Evolutionary conservation across 768 basidiomycete genomes (phyloP), one percentile per base, ranked within the genome.

Genomic region (Serpula lacrymans): DNA sequence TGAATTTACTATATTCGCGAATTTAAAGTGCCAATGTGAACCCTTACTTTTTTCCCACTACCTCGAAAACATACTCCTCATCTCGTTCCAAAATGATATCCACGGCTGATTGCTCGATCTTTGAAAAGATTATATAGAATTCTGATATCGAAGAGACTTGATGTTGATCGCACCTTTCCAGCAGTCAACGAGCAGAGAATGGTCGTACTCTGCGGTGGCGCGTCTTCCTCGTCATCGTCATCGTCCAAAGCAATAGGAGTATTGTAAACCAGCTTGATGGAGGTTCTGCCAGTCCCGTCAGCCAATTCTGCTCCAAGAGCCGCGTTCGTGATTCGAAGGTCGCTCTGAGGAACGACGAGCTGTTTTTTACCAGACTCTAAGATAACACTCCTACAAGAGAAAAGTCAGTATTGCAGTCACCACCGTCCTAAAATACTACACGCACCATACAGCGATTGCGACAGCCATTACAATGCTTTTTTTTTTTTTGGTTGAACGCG

Each of bases 301-400:
- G 63, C 69, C 42, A 94, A 67, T 50, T 78, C 72, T 43, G 88
- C 84, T 38, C 85, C 84, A 36, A 93, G 78, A 2, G 90, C 77
- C 32, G 82, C 80, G 58, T 91, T 92, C 56, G 88, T 90, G 55
- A 96, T 77, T 55, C 75, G 74, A 56, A 94, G 65, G 63, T 88
- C 84, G 25, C 74, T 73, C 40, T 76, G 75, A 43, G 85, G 77
- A 17, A 71, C 55, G 56, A 92, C 49, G 37, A 70, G 65, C 55
- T 78, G 65, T 45, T 72, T 63, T 50, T 84, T 62, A 42, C 79
- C 81, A 12, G 83, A 80, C 20, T 67, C 63, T 33, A 88, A 60
- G 34, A 67, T 68, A 17, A 75, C 52, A 59, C 82, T 82, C 87
- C 87, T 89, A 35, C 12, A 53, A 12, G 22, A 22, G 21, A 8